phyloP scores from a whole-genome alignment of 2,329 filamentous ascomycete genomes.

The Drechslerella coelobrocha region DNA sequence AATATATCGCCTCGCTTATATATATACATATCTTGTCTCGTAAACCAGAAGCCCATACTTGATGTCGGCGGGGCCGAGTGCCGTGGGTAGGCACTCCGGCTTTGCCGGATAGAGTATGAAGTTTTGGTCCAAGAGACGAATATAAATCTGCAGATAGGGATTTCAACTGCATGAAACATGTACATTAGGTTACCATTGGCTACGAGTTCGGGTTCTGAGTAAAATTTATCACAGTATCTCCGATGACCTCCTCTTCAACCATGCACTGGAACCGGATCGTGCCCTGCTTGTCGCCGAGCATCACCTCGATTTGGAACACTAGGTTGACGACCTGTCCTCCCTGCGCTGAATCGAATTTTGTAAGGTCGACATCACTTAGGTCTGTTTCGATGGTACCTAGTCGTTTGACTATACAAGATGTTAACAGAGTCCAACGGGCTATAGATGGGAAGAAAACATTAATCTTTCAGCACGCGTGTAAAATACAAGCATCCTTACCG shows the following conservation, averaged over 20 bases:
- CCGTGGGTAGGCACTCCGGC: no score
- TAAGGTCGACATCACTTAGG: conserved; percentile 4
- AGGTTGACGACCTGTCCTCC: not conserved
- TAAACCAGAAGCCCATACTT: no score
- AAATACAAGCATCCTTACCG: not conserved
- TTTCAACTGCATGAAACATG: not conserved
- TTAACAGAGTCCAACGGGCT: not conserved
- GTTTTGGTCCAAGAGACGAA: no score
- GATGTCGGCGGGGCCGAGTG: no score
- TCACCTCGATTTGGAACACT: not conserved
- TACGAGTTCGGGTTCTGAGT: not conserved
- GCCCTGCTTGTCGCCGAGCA: conserved; percentile 3
- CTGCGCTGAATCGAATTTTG: not conserved
- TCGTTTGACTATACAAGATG: not conserved
- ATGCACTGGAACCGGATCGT: conserved; percentile 9
- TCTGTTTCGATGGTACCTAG: not conserved
- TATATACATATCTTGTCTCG: no score
- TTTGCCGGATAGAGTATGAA: no score
- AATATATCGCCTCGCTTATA: no score
- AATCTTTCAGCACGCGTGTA: no score
- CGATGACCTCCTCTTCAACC: conserved; percentile 5
- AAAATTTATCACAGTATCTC: conserved; percentile 6
- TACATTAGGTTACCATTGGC: not conserved
- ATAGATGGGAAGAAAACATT: no score
- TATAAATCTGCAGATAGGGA: no score